Evolutionary conservation across 192 early-diverging fungal species (phyloP).

Genomic region (Mortierella hygrophila): DNA sequence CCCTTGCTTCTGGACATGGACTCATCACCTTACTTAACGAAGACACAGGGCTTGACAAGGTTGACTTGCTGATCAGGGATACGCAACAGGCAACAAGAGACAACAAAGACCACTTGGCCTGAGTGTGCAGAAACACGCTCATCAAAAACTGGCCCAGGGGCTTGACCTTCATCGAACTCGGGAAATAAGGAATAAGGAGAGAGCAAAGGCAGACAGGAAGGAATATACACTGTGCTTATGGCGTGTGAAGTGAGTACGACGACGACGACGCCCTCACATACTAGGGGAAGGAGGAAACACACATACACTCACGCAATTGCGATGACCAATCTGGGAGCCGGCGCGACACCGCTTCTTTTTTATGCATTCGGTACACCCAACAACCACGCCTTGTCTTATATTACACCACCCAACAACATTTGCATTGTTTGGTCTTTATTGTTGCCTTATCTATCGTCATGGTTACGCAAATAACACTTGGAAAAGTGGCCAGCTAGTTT

Average conservation of each 20-base stretch:
- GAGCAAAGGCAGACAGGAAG: background rate
- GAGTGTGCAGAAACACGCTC: background rate
- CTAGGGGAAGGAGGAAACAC: background rate
- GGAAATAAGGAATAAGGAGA: background rate
- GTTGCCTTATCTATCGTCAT: slow-evolving; percentile 3
- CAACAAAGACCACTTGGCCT: background rate
- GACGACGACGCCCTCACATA: background rate
- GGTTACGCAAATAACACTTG: slow-evolving; percentile 6
- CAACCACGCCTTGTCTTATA: background rate
- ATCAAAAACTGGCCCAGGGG: background rate
- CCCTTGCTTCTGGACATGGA: background rate
- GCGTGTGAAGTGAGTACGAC: background rate
- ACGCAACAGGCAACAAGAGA: background rate
- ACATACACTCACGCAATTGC: background rate
- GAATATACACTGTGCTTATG: background rate
- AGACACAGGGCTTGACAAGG: background rate
- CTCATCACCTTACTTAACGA: background rate
- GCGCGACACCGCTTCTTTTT: background rate
- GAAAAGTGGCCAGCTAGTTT: background rate
- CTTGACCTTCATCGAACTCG: background rate
- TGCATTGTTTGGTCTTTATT: background rate
- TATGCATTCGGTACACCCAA: background rate
- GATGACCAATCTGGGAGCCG: slow-evolving; percentile 3
- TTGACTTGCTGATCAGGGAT: background rate
- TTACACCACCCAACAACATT: background rate